Evolutionary conservation across 2,329 filamentous ascomycete species (phyloP).

Genomic region (Sporothrix pseudoabietina): DNA sequence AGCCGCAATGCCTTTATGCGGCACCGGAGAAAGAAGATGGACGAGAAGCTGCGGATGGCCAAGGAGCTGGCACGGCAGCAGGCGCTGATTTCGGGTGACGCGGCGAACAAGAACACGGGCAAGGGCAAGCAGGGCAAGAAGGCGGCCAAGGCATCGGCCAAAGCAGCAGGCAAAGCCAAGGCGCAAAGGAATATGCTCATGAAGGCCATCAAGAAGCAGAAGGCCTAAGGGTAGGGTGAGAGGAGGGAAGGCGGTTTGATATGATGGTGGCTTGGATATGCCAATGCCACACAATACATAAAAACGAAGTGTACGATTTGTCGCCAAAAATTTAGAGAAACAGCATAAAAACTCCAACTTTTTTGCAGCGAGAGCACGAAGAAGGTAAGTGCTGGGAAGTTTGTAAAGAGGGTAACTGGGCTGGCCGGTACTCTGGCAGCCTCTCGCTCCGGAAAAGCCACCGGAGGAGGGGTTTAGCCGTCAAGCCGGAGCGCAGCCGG

Average conservation of each 20-base stretch:
- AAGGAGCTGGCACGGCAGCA: constrained; percentile 36
- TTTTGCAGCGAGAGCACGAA: too few species aligned
- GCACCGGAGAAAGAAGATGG: constrained; percentile 30
- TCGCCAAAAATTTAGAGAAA: neutral
- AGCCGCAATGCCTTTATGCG: constrained; percentile 47
- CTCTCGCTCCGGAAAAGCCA: too few species aligned
- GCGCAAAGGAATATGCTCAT: too few species aligned
- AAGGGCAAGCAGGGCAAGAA: constrained; percentile 16
- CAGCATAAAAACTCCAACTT: neutral
- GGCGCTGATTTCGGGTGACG: constrained; percentile 33
- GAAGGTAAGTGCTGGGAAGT: neutral
- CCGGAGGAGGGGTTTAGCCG: too few species aligned
- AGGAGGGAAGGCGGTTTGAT: neutral
- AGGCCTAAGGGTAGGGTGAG: constrained; percentile 1
- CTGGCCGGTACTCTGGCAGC: too few species aligned
- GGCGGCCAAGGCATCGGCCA: constrained; percentile 26
- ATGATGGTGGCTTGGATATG: constrained; percentile 5
- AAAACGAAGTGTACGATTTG: constrained; percentile 21
- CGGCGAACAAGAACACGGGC: constrained; percentile 7
- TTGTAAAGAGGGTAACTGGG: too few species aligned
- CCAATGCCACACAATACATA: neutral
- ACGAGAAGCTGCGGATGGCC: constrained; percentile 30
- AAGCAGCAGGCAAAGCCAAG: constrained; percentile 8
- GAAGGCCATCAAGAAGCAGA: neutral
- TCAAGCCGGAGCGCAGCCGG: too few species aligned